Evolutionary conservation across 148 eudicot genomes (phyloP).

Genomic region (Rhododendron ovatum): DNA sequence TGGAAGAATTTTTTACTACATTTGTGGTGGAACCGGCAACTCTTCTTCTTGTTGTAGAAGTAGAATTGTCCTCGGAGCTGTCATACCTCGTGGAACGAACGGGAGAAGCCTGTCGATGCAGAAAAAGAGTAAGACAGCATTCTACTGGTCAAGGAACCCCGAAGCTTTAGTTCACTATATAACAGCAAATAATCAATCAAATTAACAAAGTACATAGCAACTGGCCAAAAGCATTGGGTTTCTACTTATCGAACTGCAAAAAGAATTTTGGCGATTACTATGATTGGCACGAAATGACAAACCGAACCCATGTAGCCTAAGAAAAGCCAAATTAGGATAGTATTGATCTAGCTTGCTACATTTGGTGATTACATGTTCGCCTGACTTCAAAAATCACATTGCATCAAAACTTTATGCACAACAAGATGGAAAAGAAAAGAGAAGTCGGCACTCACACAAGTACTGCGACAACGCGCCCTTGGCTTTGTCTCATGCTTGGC

Average conservation of each 20-base stretch:
- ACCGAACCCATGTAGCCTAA: neutral
- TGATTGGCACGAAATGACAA: neutral
- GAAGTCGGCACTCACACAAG: conserved; percentile 26
- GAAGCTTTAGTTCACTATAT: neutral
- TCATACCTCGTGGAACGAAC: conserved; percentile 29
- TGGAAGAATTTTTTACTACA: conserved; percentile 16
- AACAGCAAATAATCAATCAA: neutral
- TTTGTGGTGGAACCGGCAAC: conserved; percentile 4
- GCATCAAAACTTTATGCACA: neutral
- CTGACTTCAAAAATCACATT: neutral
- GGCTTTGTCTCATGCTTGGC: conserved; percentile 22
- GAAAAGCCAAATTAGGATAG: neutral
- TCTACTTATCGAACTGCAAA: neutral
- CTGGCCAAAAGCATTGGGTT: neutral
- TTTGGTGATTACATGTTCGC: neutral
- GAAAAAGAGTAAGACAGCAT: conserved; percentile 3
- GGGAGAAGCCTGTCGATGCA: conserved; percentile 40
- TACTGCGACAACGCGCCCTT: conserved; percentile 27
- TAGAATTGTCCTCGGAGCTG: conserved; percentile 38
- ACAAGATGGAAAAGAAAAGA: neutral
- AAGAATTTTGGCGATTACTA: neutral
- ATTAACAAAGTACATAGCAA: neutral
- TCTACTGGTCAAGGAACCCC: neutral
- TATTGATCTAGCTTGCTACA: neutral
- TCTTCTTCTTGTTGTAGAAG: conserved; percentile 27